phyloP scores from a whole-genome alignment of 2,329 filamentous ascomycete genomes.

The Trichoderma cornu-damae region DNA sequence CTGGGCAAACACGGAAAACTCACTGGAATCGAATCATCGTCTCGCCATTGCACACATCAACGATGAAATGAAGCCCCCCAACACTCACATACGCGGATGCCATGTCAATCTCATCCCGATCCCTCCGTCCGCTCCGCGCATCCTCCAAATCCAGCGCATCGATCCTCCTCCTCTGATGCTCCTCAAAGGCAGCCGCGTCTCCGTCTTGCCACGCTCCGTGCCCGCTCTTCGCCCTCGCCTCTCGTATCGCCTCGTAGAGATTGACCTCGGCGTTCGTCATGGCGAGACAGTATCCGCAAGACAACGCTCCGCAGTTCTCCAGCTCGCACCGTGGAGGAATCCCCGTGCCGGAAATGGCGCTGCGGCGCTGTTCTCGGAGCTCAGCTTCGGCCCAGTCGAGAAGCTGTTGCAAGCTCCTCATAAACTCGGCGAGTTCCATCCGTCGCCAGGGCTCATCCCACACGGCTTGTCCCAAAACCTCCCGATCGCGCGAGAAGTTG shows the following conservation, averaged over 20 bases:
- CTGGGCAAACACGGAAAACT: background rate
- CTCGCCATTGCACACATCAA: slow-evolving; percentile 6
- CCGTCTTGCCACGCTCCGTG: background rate
- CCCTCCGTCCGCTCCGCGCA: background rate
- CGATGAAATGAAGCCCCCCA: slow-evolving; percentile 14
- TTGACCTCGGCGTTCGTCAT: background rate
- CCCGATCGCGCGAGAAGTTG: background rate
- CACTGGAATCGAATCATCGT: slow-evolving; percentile 15
- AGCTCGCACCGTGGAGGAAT: background rate
- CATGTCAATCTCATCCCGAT: background rate
- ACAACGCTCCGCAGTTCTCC: background rate
- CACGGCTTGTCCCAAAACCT: background rate
- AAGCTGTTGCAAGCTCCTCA: background rate
- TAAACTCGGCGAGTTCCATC: background rate
- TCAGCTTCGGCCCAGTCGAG: background rate
- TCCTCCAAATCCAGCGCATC: background rate
- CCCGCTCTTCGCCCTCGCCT: background rate
- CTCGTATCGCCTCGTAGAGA: background rate
- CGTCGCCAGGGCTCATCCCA: background rate
- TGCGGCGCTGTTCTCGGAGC: background rate
- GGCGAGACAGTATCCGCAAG: background rate
- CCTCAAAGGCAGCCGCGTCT: background rate
- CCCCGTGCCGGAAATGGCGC: background rate
- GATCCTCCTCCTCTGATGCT: background rate
- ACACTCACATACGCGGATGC: slow-evolving; percentile 1